Base-by-base conservation (phyloP, 345 rosid genomes). In the Conringia planisiliqua region DNA sequence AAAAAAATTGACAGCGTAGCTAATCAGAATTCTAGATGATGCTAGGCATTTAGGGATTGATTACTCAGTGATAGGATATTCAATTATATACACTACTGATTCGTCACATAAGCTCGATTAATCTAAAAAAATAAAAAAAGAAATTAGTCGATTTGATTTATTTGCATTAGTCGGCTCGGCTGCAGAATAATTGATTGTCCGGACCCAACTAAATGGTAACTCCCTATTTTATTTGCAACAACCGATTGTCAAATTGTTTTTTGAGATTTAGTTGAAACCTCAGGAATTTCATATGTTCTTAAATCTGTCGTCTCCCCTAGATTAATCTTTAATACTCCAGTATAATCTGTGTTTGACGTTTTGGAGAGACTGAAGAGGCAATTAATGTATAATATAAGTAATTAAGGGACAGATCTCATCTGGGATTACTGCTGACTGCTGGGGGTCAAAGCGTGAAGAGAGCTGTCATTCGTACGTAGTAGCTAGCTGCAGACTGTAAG, bases 391-490 rank as follows among this genome's bases (percentile, higher is more conserved):
- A 62, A 18, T 50, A n/a, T 20, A 44, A 46, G n/a, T 24, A 51
- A 58, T 39, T 22, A 74, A 74, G 61, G 48, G 62, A n/a, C 62
- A 75, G 79, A 68, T 68, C n/a, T n/a, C n/a, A n/a, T n/a, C 68
- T 75, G 24, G 17, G 77, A 55, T 64, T 42, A 59, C 17, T 67
- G 52, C 27, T 47, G 6, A 48, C 17, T 67, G 52, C 27, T 47
- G 6, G 38, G 44, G 44, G 73, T 74, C 78, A 74, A 74, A 58
- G 62, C 52, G 26, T 75, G 68, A 38, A 67, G 62, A 67, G 62
- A 75, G 79, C 68, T 67, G 73, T 75, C 73, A 67, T 48, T 75
- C 73, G 4, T 22, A 2, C 8, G 24, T 59, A 47, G 40, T 55
- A 73, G 43, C 56, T 73, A 62, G 26, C 76, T 65, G 40, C 64